These are phyloP conservation scores for Yarrowia sp. DNA, from an alignment of 805 yeast genomes.

Conservation along the genomic window DNA sequence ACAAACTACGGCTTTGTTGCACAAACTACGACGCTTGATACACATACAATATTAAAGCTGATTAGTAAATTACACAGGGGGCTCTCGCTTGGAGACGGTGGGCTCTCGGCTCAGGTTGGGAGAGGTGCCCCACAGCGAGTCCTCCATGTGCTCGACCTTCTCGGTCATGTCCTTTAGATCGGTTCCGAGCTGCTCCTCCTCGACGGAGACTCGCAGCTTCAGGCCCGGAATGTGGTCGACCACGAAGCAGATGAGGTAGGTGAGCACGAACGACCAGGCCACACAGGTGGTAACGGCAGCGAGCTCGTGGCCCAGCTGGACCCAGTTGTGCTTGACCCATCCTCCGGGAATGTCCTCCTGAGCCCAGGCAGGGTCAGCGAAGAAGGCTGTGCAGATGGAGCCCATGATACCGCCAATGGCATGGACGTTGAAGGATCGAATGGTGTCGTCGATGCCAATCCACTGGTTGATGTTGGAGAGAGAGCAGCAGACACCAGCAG, in stretches of 20 bases:
- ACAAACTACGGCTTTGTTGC: no score
- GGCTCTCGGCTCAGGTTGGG: slow-evolving; percentile 5
- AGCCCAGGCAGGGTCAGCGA: slow-evolving; percentile 40
- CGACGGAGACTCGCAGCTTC: slow-evolving; percentile 77
- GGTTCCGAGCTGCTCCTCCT: slow-evolving; percentile 61
- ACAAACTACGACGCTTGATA: no score
- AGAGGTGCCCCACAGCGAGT: slow-evolving; percentile 5
- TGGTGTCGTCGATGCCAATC: slow-evolving; percentile 48
- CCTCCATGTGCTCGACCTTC: slow-evolving; percentile 65
- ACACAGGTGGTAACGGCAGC: slow-evolving; percentile 72
- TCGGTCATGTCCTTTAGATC: slow-evolving; percentile 85
- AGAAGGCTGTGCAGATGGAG: slow-evolving; percentile 46
- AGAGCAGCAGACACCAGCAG: slow-evolving; percentile 43
- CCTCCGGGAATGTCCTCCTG: slow-evolving; percentile 53
- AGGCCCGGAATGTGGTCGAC: slow-evolving; percentile 79
- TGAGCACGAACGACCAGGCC: slow-evolving; percentile 71
- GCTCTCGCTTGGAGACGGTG: not conserved
- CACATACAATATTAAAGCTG: not conserved
- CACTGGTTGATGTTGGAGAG: slow-evolving; percentile 42
- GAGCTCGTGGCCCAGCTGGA: slow-evolving; percentile 83
- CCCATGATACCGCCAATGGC: slow-evolving; percentile 52
- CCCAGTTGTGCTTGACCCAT: slow-evolving; percentile 80
- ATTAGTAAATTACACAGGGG: not conserved
- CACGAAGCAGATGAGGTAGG: slow-evolving; percentile 60
- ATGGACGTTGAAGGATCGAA: slow-evolving; percentile 47